phyloP scores from a whole-genome alignment of 495 filamentous ascomycete species.

The Podospora tetraspora region DNA sequence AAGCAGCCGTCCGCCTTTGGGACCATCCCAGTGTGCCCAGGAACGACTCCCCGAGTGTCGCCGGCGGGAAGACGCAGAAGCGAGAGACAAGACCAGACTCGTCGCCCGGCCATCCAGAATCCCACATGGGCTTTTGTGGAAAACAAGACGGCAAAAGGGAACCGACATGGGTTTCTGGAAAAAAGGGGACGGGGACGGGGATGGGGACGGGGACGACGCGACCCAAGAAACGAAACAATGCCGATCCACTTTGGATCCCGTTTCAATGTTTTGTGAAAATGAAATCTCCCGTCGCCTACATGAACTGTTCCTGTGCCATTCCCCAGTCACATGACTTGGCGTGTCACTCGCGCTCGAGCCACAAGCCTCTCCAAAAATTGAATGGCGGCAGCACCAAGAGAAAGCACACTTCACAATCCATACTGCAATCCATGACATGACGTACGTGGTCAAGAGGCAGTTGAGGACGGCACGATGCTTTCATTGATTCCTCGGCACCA shows the following conservation, averaged over 20 bases:
- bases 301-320: neutral
- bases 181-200: neutral
- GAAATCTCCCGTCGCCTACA: neutral
- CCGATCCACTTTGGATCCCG: neutral
- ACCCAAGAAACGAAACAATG: neutral
- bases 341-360: too few species aligned
- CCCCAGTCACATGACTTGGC: too few species aligned
- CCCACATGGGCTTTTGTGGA: neutral
- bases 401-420: neutral
- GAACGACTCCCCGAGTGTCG: neutral
- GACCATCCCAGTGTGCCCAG: neutral
- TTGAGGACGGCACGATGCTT: neutral
- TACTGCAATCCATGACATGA: neutral
- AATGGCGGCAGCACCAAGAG: neutral
- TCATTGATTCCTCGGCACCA: neutral
- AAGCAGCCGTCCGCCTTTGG: neutral
- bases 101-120: neutral
- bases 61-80: neutral
- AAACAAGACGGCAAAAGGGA: neutral
- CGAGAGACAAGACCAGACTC: neutral
- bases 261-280: neutral
- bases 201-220: neutral
- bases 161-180: neutral
- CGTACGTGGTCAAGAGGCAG: neutral
- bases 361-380: too few species aligned